Evolutionary conservation across 345 rosid genomes (phyloP), one percentile per base, ranked within the genome.

Genomic region (Camelina hispida): DNA sequence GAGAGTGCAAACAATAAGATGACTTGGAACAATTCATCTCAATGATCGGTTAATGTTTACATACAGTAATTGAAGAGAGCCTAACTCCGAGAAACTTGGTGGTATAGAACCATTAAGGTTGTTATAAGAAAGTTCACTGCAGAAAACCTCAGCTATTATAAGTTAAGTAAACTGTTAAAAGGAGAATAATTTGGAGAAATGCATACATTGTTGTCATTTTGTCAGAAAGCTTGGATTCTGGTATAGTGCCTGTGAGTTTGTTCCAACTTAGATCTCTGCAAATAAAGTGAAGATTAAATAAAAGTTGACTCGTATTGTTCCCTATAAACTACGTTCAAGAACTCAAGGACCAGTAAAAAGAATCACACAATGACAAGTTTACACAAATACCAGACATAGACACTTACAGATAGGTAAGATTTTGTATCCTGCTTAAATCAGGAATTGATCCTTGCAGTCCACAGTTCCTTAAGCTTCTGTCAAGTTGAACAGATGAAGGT

Each of bases 391-490:
- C 28, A 75, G 10, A 37, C 20, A 57, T 56, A 54, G 55, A 58
- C 51, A 81, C 97, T 81, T 86, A 91, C 98, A 91, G 38, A 79
- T 80, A 93, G 62, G 38, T 67, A 37, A 91, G 86, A 66, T 68
- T 58, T 13, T 58, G 32, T 7, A 91, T 88, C 67, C 80, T 56
- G 77, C 96, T 89, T 35, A 93, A 73, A 72, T 91, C 97, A 80
- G 91, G 97, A 69, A 93, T 79, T 7, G 77, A 70, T 46, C 98
- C 98, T 75, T 73, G 75, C 78, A 93, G 76, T 80, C 81, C 69
- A 84, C 97, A 93, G 77, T 88, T 91, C 79, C 93, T 83, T 68
- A 93, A 92, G 85, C 97, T 93, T 81, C 98, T 93, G 84, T 81
- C 69, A 80, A 48, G 68, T 65, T 30, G 69, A 71, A 79, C 35